Evolutionary conservation across 2,329 filamentous ascomycete species (phyloP), one percentile per base, ranked within the genome.

Genomic region (Emericellopsis cladophorae): DNA sequence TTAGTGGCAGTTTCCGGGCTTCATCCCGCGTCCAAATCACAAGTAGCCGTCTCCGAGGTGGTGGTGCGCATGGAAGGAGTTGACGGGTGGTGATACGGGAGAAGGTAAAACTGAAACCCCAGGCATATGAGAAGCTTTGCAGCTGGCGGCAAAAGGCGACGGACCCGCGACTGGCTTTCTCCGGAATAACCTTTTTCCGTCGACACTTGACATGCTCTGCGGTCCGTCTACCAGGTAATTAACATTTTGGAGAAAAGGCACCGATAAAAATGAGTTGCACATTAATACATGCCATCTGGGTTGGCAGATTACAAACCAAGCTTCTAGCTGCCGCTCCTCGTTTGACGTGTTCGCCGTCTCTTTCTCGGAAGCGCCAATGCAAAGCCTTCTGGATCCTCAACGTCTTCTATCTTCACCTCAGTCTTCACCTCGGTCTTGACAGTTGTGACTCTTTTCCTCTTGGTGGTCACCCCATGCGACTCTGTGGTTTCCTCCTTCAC

Each of bases 1-100:
- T 29, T 7, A 29, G 9, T 29, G 26, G 7, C 7, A 42, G 42
- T 49, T 43, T 48, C 48, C 51, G 50, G 49, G 54, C 58, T 55
- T 65, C 62, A 64, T 64, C 60, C 60, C 58, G 59, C 56, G 61
- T 63, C 59, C 51, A 61, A 52, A 53, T 55, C 58, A 55, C 54
- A 58, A 55, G 56, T 52, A 49, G 49, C 46, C 50, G 48, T 52
- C 45, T 47, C 52, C 48, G 51, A 49, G 55, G 53, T 55, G 49
- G 50, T 52, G 58, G 55, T 53, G 58, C 47, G 54, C 59, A 62
- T 64, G 55, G 55, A 54, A 49, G 23, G 12, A 32, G 32, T 49
- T 24, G 39, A 12, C 38, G 41, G 43, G 45, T 29, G 43, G 45
- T 29, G 26, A 29, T 12, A 9, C 7, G 26, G 26, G 8, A 12